Conservation (phyloP, 2,329 filamentous ascomycete genomes). For the Teratosphaeria pseudoeucalypti region DNA sequence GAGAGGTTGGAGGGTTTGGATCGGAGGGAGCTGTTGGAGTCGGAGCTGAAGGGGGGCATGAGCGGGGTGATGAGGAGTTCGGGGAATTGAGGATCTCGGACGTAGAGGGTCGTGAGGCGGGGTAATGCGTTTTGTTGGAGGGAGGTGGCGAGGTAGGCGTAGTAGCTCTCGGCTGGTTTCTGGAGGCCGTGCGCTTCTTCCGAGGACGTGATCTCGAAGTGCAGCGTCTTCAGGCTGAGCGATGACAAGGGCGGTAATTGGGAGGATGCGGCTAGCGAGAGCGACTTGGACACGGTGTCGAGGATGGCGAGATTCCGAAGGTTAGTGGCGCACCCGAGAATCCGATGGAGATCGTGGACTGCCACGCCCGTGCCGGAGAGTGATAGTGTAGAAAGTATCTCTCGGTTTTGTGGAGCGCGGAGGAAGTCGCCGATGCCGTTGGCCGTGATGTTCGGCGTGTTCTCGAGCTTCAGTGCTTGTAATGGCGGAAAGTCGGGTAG, state of each 20-base stretch:
- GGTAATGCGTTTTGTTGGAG: slow-evolving; percentile 68
- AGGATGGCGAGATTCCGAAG: slow-evolving; percentile 50
- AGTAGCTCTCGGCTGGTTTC: slow-evolving; percentile 54
- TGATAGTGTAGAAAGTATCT: slow-evolving; percentile 55
- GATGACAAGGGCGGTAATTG: slow-evolving; percentile 57
- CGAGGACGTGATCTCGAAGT: slow-evolving; percentile 68
- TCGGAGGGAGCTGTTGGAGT: slow-evolving; percentile 6
- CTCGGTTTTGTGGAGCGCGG: slow-evolving; percentile 47
- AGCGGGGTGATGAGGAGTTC: slow-evolving; percentile 67
- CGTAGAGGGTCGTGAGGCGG: slow-evolving; percentile 65
- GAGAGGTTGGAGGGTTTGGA: slow-evolving; percentile 9
- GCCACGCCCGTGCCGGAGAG: slow-evolving; percentile 63
- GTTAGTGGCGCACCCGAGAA: slow-evolving; percentile 48
- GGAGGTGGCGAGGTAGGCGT: slow-evolving; percentile 75
- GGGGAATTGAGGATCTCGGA: slow-evolving; percentile 73
- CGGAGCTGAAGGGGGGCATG: slow-evolving; percentile 45
- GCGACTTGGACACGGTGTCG: slow-evolving; percentile 46
- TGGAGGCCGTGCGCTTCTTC: slow-evolving; percentile 48
- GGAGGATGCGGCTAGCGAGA: slow-evolving; percentile 38
- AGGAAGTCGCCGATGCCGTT: slow-evolving; percentile 62
- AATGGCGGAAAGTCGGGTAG: slow-evolving; percentile 66
- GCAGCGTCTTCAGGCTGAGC: slow-evolving; percentile 57
- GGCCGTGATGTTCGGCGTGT: slow-evolving; percentile 61
- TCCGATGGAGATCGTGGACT: slow-evolving; percentile 48
- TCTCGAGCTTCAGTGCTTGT: slow-evolving; percentile 60